A percentile compares a stretch with the other conserved stretches of the same genome.
Evolutionary conservation across 106 monocot species (phyloP).

Genomic region (Cymbidium sinense): DNA sequence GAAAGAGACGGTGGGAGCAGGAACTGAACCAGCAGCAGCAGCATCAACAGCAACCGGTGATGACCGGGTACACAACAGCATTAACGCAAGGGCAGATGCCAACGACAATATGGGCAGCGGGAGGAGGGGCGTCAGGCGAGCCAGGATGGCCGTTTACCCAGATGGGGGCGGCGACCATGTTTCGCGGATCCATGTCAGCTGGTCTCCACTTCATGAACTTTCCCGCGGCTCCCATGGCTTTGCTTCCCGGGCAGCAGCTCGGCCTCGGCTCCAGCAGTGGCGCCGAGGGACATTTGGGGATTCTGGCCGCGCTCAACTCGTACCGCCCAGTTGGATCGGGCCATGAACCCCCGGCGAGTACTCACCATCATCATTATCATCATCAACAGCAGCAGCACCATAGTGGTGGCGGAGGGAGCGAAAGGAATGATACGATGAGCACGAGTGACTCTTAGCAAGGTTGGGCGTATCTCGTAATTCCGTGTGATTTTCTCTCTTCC

Average conservation of each 20-base stretch:
- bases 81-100: constrained; percentile 31
- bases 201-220: constrained; percentile 85
- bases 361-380: constrained; percentile 7
- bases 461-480: neutral
- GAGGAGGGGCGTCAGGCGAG: neutral
- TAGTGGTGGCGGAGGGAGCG: constrained; percentile 20
- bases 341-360: constrained; percentile 1
- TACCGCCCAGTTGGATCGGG: constrained; percentile 25
- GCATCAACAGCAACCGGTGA: constrained; percentile 33
- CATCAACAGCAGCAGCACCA: constrained; percentile 8
- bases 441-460: constrained; percentile 18
- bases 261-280: constrained; percentile 16
- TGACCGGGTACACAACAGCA: constrained; percentile 37
- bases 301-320: constrained; percentile 52
- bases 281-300: constrained; percentile 55
- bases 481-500: neutral
- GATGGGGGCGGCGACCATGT: constrained; percentile 32
- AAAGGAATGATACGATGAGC: constrained; percentile 66
- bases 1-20: constrained; percentile 64
- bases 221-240: constrained; percentile 32
- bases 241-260: constrained; percentile 41
- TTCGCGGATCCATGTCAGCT: constrained; percentile 44
- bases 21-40: constrained; percentile 25
- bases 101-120: constrained; percentile 35
- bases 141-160: constrained; percentile 41